Evolutionary conservation across 2,329 filamentous ascomycete species (phyloP).

Genomic region (Cladophialophora exuberans): DNA sequence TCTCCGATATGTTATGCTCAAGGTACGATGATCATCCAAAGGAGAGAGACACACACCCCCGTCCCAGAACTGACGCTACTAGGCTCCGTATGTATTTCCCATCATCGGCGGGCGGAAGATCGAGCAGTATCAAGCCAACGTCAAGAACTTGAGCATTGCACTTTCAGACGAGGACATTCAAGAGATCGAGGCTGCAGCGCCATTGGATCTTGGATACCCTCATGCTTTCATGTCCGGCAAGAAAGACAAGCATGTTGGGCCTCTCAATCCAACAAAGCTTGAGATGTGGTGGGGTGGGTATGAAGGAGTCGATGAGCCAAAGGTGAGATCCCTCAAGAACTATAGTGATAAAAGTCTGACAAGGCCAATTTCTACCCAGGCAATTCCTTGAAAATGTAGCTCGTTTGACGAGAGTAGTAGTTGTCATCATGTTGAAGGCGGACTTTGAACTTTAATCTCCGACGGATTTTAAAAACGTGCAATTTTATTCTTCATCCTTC

Average conservation of each 20-base stretch:
- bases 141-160: conserved; percentile 56
- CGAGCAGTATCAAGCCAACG: conserved; percentile 59
- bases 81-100: conserved; percentile 58
- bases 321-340: conserved; percentile 4
- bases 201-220: conserved; percentile 62
- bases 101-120: conserved; percentile 58
- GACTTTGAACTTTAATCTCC: too few relatives aligned
- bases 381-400: neutral
- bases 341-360: neutral
- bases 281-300: conserved; percentile 10
- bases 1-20: conserved; percentile 50
- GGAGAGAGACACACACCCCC: neutral
- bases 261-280: conserved; percentile 12
- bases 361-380: neutral
- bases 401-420: too few relatives aligned
- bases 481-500: too few relatives aligned
- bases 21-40: neutral
- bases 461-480: too few relatives aligned
- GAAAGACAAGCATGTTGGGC: conserved; percentile 14
- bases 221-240: conserved; percentile 40
- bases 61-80: conserved; percentile 40
- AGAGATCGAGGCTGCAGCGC: conserved; percentile 56
- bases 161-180: conserved; percentile 57
- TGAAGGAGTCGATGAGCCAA: conserved; percentile 17
- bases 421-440: too few relatives aligned